Percentiles rank a stretch among this genome's conserved stretches.
Conservation (phyloP, 129 eudicot species). For the Chrysanthemum makinoi region DNA sequence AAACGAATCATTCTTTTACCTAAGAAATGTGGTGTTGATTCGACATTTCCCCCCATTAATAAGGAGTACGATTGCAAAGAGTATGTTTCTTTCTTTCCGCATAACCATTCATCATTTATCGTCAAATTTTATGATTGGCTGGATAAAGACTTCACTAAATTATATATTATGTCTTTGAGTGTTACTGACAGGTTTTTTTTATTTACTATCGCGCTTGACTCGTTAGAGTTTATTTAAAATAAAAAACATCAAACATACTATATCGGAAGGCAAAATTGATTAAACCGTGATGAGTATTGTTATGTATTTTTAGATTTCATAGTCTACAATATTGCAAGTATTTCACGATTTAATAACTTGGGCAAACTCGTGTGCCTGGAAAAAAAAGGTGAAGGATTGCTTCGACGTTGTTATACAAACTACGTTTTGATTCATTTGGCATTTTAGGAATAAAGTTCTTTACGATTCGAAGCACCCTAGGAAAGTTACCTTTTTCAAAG, state of each 20-base stretch:
- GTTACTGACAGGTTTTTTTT: background rate
- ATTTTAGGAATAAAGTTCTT: no score
- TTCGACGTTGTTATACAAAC: no score
- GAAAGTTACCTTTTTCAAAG: no score
- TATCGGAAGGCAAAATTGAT: background rate
- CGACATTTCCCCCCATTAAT: slow-evolving; percentile 28
- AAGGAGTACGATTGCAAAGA: slow-evolving; percentile 26
- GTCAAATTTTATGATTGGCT: background rate
- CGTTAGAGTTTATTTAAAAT: background rate
- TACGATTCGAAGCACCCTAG: no score
- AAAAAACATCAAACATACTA: background rate
- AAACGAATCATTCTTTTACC: slow-evolving; percentile 28
- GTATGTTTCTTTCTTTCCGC: slow-evolving; percentile 22
- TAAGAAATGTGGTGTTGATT: slow-evolving; percentile 22
- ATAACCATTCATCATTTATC: background rate
- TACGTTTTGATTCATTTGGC: no score
- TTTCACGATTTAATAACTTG: no score
- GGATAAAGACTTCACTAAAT: background rate
- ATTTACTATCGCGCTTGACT: background rate
- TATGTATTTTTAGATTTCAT: no score
- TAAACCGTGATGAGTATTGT: background rate
- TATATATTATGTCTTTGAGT: background rate
- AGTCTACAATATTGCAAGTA: no score
- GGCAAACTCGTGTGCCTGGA: no score
- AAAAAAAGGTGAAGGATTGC: no score